A percentile compares a stretch with the other conserved stretches of the same genome.
phyloP scores from a whole-genome alignment of 1,284 basidiomycete genomes.

The Rhodotorula sp. region DNA sequence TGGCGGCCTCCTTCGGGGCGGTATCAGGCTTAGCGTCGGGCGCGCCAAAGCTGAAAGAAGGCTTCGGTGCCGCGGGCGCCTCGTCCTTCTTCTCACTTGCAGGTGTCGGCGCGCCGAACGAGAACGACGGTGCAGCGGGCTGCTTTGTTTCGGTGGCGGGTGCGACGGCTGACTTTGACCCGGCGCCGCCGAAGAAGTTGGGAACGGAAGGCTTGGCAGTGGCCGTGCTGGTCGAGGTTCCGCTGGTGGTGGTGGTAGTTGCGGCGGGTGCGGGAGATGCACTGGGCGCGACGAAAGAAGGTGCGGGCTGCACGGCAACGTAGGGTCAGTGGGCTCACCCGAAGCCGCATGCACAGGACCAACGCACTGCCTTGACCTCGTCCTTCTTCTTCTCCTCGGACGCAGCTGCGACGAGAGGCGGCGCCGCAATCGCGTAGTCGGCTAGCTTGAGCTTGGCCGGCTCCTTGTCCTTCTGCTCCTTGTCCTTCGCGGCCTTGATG shows the following conservation, averaged over 20 bases:
- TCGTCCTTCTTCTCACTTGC: not conserved
- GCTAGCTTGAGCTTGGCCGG: constrained; percentile 30
- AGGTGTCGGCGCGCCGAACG: constrained; percentile 1
- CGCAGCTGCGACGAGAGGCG: not conserved
- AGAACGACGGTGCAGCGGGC: not conserved
- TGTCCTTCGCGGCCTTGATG: not conserved
- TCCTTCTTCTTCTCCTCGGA: not conserved
- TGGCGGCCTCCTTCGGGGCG: not conserved
- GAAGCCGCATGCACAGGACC: no score
- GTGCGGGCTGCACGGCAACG: no score
- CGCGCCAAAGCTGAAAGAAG: not conserved
- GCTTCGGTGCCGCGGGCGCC: not conserved
- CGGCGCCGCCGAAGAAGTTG: no score
- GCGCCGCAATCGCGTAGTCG: constrained; percentile 5
- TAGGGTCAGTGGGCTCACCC: no score
- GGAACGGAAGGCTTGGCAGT: no score
- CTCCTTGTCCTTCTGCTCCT: not conserved
- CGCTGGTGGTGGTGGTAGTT: not conserved
- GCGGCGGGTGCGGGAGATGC: not conserved
- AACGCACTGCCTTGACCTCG: not conserved
- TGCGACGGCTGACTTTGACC: not conserved
- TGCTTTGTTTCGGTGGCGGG: not conserved
- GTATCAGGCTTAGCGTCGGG: not conserved
- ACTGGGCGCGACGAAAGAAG: no score
- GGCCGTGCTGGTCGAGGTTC: not conserved